Base-by-base conservation (phyloP, 208 protist species). In the Strigomonas culicis region DNA sequence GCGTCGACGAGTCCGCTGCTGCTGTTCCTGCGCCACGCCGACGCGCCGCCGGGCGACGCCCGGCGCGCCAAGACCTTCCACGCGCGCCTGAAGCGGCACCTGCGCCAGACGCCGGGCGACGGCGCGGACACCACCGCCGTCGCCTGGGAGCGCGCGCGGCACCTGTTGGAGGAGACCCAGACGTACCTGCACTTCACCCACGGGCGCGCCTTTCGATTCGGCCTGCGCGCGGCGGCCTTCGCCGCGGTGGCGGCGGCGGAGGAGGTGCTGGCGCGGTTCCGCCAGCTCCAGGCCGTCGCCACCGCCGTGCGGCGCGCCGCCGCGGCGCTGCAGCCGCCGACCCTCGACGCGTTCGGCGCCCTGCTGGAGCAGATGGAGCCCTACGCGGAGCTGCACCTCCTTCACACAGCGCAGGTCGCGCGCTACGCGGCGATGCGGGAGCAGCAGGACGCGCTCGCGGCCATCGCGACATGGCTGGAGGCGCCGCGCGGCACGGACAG, bases 121-220 rank as follows among this genome's bases (percentile, higher is more conserved):
- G 39, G 8, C 39, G 15, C 1, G 11, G 53, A 59, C n/a, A 19
- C 10, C 32, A 8, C 27, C 19, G 34, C 25, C 59, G 41, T 64
- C 13, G 74, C 56, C 34, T 89, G 75, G 79, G 28, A 43, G 13
- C 43, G 68, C 64, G 53, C 74, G 19, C 67, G 62, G 22, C 66
- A 61, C 30, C 65, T 25, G n/a, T 66, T 90, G 21, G 63, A 34
- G 28, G 64, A 72, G n/a, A 36, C 73, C 27, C 68, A 78, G 61
- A 64, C 77, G 0, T 53, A 63, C 11, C 61, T 86, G 24, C 72
- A 79, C 60, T 87, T 84, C 63, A 66, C 59, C 31, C 84, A 90
- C 58, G 69, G 72, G 25, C 75, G 80, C 7, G 75, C 72, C 43
- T 87, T 84, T 59, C 72, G 70, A 58, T 84, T 80, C 53, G 79